phyloP scores from a whole-genome alignment of 176 grass and related monocot genomes.

The Alopecurus myosuroides region DNA sequence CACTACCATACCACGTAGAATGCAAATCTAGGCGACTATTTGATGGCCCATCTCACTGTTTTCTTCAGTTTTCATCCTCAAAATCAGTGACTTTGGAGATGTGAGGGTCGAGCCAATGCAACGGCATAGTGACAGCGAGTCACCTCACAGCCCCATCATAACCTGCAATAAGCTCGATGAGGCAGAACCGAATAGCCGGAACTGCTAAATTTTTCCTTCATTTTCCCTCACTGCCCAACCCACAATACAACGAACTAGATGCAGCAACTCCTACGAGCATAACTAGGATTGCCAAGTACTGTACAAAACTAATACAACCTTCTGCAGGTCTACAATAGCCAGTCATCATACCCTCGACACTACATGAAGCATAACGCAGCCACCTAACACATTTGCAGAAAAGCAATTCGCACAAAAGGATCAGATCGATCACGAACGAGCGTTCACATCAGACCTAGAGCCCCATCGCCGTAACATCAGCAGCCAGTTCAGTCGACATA shows the following conservation, averaged over 20 bases:
- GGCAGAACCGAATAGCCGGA: background rate
- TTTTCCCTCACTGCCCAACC: background rate
- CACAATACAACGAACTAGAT: background rate
- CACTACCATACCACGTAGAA: background rate
- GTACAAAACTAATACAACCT: background rate
- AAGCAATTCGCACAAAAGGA: background rate
- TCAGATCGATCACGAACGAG: constrained; percentile 7
- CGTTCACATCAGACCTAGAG: background rate
- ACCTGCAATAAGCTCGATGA: background rate
- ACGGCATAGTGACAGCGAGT: background rate
- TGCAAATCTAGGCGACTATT: background rate
- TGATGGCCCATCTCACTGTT: background rate
- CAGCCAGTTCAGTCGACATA: background rate
- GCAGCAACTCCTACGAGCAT: background rate
- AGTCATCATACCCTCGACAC: background rate
- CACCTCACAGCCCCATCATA: background rate
- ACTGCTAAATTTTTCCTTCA: background rate
- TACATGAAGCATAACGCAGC: too few species aligned
- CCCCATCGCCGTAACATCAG: background rate
- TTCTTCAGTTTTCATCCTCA: background rate
- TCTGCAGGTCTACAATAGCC: background rate
- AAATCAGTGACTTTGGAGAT: background rate
- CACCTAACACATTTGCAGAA: too few species aligned
- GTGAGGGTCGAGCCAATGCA: background rate
- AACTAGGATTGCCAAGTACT: background rate